Percentiles rank a stretch among this genome's conserved stretches.
phyloP scores from a whole-genome alignment of 202 grass and related monocot species.

The Schoenoplectus triqueter region DNA sequence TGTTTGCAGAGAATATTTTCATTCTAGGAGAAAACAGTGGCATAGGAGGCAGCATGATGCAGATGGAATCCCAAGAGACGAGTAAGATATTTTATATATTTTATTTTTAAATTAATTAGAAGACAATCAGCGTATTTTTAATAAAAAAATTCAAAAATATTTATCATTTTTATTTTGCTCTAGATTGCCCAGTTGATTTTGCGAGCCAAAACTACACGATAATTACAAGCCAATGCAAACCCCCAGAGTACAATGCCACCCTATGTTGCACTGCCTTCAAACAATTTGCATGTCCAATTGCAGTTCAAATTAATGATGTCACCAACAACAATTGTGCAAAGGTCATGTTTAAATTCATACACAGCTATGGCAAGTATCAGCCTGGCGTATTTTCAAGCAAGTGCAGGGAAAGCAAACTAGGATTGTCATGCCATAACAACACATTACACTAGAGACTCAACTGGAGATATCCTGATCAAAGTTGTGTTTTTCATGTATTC shows the following conservation, averaged over 20 bases:
- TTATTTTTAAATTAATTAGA: background rate
- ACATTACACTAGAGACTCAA: constrained; percentile 2
- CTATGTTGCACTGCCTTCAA: constrained; percentile 64
- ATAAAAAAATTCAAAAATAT: background rate
- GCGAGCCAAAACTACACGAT: constrained; percentile 77
- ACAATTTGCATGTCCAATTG: constrained; percentile 73
- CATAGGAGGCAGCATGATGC: background rate
- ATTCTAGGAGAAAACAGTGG: background rate
- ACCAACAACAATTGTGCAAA: constrained; percentile 53
- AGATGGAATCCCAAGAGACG: background rate
- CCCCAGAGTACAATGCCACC: constrained; percentile 49
- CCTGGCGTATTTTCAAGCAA: constrained; percentile 64
- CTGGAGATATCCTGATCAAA: background rate
- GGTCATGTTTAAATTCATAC: constrained; percentile 79
- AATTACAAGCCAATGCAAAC: constrained; percentile 85
- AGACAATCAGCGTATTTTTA: background rate
- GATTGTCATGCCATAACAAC: background rate
- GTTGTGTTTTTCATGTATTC: background rate
- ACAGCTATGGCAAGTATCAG: constrained; percentile 71
- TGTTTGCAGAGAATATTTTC: background rate
- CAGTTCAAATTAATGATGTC: constrained; percentile 50
- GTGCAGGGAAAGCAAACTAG: constrained; percentile 56
- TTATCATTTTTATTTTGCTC: background rate
- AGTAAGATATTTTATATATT: background rate
- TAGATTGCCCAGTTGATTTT: constrained; percentile 72